phyloP scores from a whole-genome alignment of 352 stramenopile species.

The Phytophthora sp. region DNA sequence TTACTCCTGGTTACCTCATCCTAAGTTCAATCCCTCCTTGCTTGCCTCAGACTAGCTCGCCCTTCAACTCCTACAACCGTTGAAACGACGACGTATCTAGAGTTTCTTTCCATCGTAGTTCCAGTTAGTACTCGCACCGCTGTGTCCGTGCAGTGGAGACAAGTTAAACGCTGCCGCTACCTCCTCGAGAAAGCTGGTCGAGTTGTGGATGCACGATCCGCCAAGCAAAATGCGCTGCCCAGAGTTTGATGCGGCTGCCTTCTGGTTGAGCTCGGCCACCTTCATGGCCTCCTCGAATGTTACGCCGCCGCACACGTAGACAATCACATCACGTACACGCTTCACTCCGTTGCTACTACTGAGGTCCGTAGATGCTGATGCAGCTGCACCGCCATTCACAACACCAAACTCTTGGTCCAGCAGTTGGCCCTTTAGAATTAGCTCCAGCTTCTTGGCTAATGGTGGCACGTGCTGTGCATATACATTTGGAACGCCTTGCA shows the following conservation, averaged over 20 bases:
- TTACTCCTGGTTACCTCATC: conserved; percentile 27
- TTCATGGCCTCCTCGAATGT: conserved; percentile 99
- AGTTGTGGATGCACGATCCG: conserved; percentile 97
- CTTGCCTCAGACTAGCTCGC: neutral
- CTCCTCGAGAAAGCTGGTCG: conserved; percentile 96
- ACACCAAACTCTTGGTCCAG: conserved; percentile 91
- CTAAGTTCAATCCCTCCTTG: conserved; percentile 1
- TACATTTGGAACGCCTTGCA: conserved; percentile 97
- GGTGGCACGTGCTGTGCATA: conserved; percentile 99
- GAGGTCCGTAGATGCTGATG: conserved; percentile 27
- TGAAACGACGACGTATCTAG: conserved; percentile 13
- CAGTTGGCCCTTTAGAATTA: conserved; percentile 80
- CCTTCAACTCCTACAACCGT: neutral
- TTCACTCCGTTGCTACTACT: conserved; percentile 95
- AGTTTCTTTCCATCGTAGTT: conserved; percentile 77
- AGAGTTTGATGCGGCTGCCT: conserved; percentile 56
- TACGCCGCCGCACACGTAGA: conserved; percentile 98
- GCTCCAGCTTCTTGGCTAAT: conserved; percentile 94
- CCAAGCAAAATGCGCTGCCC: conserved; percentile 94
- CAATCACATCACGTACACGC: conserved; percentile 96
- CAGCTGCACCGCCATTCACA: conserved; percentile 90
- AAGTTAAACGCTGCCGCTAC: conserved; percentile 77
- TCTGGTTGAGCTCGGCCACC: conserved; percentile 96
- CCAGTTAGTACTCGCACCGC: conserved; percentile 28
- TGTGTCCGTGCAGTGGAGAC: conserved; percentile 12